phyloP scores from a whole-genome alignment of 495 filamentous ascomycete genomes.

The Physcia stellaris region DNA sequence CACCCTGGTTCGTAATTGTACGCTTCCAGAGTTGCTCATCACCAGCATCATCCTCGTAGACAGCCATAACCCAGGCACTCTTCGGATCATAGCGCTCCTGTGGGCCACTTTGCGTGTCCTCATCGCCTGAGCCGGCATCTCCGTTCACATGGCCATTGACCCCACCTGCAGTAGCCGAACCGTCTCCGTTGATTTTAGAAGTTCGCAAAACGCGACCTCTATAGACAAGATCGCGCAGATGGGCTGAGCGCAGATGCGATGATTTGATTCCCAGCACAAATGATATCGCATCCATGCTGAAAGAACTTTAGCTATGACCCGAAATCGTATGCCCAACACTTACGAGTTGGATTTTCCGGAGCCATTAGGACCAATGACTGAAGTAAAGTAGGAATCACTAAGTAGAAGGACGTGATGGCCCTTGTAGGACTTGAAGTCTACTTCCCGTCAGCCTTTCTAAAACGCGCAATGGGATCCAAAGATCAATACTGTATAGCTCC shows the following conservation, averaged over 20 bases:
- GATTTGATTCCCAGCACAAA: constrained; percentile 99
- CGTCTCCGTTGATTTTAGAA: constrained; percentile 79
- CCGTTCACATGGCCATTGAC: constrained; percentile 34
- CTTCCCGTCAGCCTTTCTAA: constrained; percentile 18
- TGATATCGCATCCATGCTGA: constrained; percentile 97
- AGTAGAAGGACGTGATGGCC: constrained; percentile 89
- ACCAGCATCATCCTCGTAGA: constrained; percentile 94
- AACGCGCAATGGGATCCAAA: neutral
- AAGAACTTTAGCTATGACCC: constrained; percentile 10
- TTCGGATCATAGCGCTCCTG: constrained; percentile 61
- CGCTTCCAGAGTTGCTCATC: constrained; percentile 95
- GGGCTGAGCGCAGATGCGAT: constrained; percentile 86
- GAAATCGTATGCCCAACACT: constrained; percentile 15
- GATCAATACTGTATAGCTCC: constrained; percentile 74
- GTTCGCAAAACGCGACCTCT: constrained; percentile 86
- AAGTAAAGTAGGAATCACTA: constrained; percentile 97
- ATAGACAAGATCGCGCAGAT: constrained; percentile 90
- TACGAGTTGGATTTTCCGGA: constrained; percentile 99
- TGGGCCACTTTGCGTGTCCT: constrained; percentile 31
- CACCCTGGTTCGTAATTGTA: constrained; percentile 73
- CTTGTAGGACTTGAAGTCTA: constrained; percentile 99
- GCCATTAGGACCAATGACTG: constrained; percentile 98
- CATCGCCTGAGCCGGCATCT: constrained; percentile 35
- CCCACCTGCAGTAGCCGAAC: constrained; percentile 44
- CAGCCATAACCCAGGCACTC: constrained; percentile 96